Conservation (phyloP, 768 basidiomycete species). For the Lentinula sp. region DNA sequence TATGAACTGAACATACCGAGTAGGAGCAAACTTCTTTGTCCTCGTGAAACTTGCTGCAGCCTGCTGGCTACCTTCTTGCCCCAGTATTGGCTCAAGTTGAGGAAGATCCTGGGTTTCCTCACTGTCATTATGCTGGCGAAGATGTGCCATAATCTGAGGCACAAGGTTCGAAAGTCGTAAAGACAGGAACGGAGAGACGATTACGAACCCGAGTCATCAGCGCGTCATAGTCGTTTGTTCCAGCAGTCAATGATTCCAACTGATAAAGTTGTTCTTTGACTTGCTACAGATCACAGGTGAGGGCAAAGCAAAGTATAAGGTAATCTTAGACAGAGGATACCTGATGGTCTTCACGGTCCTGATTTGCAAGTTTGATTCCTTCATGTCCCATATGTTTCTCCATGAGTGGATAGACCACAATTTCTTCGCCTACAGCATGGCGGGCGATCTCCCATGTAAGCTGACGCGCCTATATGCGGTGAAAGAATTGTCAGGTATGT, state of each 20-base stretch:
- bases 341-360: constrained; percentile 53
- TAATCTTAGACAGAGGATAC: constrained; percentile 18
- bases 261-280: constrained; percentile 36
- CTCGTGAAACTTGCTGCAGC: constrained; percentile 42
- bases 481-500: not conserved
- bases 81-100: constrained; percentile 40
- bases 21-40: constrained; percentile 61
- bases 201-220: constrained; percentile 23
- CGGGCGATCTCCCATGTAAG: constrained; percentile 57
- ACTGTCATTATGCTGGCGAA: constrained; percentile 48
- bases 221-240: constrained; percentile 34
- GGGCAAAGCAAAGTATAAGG: not conserved
- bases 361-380: constrained; percentile 43
- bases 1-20: constrained; percentile 31
- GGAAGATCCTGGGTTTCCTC: constrained; percentile 58
- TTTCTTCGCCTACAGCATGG: constrained; percentile 57
- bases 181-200: not conserved
- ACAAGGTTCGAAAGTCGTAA: not conserved
- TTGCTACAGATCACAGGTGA: constrained; percentile 12
- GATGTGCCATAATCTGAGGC: constrained; percentile 33
- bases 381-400: constrained; percentile 48
- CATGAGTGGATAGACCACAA: constrained; percentile 59
- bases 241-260: constrained; percentile 38
- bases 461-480: constrained; percentile 23
- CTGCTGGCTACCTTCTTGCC: constrained; percentile 32